A percentile compares a stretch with the other conserved stretches of the same genome.
phyloP scores from a whole-genome alignment of 2,329 filamentous ascomycete species.

The Hypoxylon sp. region DNA sequence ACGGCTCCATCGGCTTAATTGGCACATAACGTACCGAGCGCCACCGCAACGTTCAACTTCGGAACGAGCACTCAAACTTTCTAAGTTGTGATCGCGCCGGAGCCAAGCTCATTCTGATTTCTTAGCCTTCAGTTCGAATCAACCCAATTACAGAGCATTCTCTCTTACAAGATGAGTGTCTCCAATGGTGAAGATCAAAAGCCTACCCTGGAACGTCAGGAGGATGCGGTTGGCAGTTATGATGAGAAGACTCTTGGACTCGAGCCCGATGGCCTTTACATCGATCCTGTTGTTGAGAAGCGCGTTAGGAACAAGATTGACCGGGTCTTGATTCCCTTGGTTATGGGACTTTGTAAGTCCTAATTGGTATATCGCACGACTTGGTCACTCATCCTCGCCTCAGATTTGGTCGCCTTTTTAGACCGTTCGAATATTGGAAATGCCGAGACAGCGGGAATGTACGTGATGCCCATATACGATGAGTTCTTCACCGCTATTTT shows the following conservation, averaged over 20 bases:
- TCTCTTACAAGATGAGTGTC: conserved; percentile 24
- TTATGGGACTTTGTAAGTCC: conserved; percentile 50
- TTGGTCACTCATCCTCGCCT: conserved; percentile 10
- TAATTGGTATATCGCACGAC: neutral
- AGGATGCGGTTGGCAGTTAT: conserved; percentile 1
- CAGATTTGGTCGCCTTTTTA: conserved; percentile 55
- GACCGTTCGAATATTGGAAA: conserved; percentile 59
- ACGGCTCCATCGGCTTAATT: neutral
- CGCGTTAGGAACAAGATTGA: conserved; percentile 55
- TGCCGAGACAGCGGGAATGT: conserved; percentile 56
- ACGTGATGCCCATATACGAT: conserved; percentile 9
- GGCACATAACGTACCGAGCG: conserved; percentile 4
- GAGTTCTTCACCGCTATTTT: neutral
- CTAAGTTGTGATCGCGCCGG: neutral
- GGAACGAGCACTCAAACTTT: neutral
- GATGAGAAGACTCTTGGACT: conserved; percentile 22
- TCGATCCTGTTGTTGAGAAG: conserved; percentile 52
- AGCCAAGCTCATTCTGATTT: no score
- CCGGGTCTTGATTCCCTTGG: conserved; percentile 50
- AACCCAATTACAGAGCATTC: neutral
- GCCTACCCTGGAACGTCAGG: conserved; percentile 28
- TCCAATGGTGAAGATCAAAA: conserved; percentile 30
- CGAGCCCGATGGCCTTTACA: conserved; percentile 27
- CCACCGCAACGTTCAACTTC: neutral
- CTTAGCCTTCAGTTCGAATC: neutral